Evolutionary conservation across 2,329 filamentous ascomycete genomes (phyloP), one percentile per base, ranked within the genome.

Genomic region (Pseudocercospora cruenta): DNA sequence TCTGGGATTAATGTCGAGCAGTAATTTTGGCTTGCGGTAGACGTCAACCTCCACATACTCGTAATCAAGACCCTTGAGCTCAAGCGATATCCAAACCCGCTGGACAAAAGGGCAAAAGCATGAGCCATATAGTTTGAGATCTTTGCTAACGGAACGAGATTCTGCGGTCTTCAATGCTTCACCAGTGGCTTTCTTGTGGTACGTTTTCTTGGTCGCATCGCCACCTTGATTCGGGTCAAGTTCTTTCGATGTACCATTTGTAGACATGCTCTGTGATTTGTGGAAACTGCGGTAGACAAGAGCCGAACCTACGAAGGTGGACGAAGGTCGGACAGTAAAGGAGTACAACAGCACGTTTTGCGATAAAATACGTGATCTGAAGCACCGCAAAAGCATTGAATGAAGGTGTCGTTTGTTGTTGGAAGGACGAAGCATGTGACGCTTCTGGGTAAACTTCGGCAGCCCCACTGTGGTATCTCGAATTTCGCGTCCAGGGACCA

Each of bases 21-120:
- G 81, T 8, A 87, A 83, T 66, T 89, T 84, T 1, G 89, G 91
- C 68, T 91, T 91, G 71, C 89, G 87, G 75, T 92, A 93, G 7
- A 92, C 91, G 74, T 96, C 91, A 54, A 92, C 88, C 78, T 96
- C 93, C 72, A 93, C 89, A 78, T 96, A 96, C 76, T 96, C 91
- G 75, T 96, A 96, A 43, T 86, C 82, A 8, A 95, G 84, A 19
- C 87, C 85, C 77, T 95, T 95, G 72, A 89, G 83, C 77, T 96
- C 92, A 39, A 96, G 84, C 0, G 92, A 91, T 69, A 96, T 95
- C 93, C 93, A 96, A 26, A 95, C 91, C 19, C 92, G 88, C 76
- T 96, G 92, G 1, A 93, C 92, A 76, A 94, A 95, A 26, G 92
- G 92, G 74, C 93, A 96, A 78, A 93, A 95, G 76, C 91, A 94